Base-by-base conservation (phyloP, 805 yeast species). In the Lipomyces chichibuensis region DNA sequence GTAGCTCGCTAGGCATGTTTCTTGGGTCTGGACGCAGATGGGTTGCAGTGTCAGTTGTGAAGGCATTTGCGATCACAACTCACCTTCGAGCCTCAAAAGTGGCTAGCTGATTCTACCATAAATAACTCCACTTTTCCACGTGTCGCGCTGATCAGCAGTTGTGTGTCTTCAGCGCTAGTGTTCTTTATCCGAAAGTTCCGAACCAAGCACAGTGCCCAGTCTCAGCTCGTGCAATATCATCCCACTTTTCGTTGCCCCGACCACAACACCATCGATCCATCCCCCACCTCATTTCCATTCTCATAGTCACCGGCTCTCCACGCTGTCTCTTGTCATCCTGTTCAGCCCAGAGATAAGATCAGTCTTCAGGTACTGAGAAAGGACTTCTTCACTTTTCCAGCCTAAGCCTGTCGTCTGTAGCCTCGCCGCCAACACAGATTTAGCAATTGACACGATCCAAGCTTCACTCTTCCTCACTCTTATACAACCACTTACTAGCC, bases 251-350 rank as follows among this genome's bases (percentile, higher is more conserved):
- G n/a, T 7, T 2, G 25, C 55, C 29, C 14, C 55, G 25, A 52
- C 55, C 53, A 49, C 53, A 49, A 49, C 2, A 49, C 11, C 9
- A 52, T 0, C 14, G 32, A n/a, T 51, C 46, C 46, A 39, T 9
- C 5, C 17, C 46, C n/a, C 2, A 39, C 20, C 49, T 52, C 55
- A 52, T 25, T 52, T 33, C 23, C 33, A 52, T 52, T 20, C 33
- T 33, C 33, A 52, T 25, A 52, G 55, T 52, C 55, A 52, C 33
- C 33, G 32, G 55, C 55, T 49, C 55, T 25, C 55, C 27, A 52
- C 33, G 20, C 55, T 23, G 14, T 52, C 55, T 33, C 9, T 52
- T 52, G 55, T 52, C 27, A 33, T 32, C 32, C 29, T 25, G 55
- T 52, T 20, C 33, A 23, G 17, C 1, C 5, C 29, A 25, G 17